Evolutionary conservation across 345 rosid genomes (phyloP).

Genomic region (Angophora floribunda): DNA sequence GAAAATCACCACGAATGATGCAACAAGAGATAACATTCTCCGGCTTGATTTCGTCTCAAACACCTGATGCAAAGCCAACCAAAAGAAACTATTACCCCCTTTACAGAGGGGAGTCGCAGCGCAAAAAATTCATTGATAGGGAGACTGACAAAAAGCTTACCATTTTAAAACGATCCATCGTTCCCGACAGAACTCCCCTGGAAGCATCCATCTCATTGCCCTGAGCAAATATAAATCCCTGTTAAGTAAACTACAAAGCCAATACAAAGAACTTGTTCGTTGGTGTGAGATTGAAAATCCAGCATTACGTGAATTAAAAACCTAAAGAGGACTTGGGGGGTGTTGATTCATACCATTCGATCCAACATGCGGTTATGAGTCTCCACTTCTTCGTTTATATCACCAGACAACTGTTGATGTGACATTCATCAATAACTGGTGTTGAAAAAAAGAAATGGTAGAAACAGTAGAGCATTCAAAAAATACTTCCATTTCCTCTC

Average conservation of each 20-base stretch:
- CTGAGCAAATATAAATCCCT: slow-evolving; percentile 14
- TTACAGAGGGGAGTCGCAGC: not conserved
- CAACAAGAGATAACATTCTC: slow-evolving; percentile 82
- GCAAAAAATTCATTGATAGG: not conserved
- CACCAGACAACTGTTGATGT: slow-evolving; percentile 66
- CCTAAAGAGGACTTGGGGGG: not conserved
- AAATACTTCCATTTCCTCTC: not conserved
- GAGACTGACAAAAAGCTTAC: slow-evolving; percentile 15
- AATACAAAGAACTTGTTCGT: not conserved
- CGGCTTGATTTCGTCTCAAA: slow-evolving; percentile 93
- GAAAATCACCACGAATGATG: slow-evolving; percentile 77
- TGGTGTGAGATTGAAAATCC: not conserved
- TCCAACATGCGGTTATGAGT: slow-evolving; percentile 78
- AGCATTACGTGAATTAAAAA: not conserved
- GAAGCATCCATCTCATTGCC: slow-evolving; percentile 97
- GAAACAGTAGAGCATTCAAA: not conserved
- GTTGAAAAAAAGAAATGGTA: not conserved
- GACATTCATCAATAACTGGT: not conserved
- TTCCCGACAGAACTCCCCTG: slow-evolving; percentile 82
- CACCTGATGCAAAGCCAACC: slow-evolving; percentile 29
- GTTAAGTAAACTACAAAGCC: not conserved
- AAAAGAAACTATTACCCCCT: not conserved
- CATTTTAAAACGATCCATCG: slow-evolving; percentile 93
- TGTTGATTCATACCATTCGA: slow-evolving; percentile 52
- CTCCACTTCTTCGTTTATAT: slow-evolving; percentile 86